A percentile compares a stretch with the other conserved stretches of the same genome.
Conservation (phyloP, 495 filamentous ascomycete genomes). For the Jackrogersella minutella region DNA sequence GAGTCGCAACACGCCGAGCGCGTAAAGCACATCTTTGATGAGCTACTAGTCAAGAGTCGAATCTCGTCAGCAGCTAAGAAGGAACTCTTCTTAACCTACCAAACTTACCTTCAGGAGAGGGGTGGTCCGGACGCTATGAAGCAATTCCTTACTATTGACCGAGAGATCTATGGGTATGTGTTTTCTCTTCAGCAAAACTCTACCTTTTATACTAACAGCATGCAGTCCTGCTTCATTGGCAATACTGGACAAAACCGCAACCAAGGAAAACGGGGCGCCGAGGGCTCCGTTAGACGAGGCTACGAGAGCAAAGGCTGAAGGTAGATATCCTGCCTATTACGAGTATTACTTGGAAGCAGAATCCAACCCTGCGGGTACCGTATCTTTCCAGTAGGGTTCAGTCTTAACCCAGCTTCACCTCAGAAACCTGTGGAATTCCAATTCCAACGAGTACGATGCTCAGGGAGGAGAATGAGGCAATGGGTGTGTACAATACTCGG, state of each 20-base stretch:
- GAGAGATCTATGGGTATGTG: constrained; percentile 82
- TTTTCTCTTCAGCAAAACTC: background rate
- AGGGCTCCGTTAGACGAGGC: constrained; percentile 69
- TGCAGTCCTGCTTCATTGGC: constrained; percentile 60
- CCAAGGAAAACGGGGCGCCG: constrained; percentile 68
- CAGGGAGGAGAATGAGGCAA: background rate
- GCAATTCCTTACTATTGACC: constrained; percentile 84
- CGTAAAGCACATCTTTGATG: constrained; percentile 81
- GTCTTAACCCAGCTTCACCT: background rate
- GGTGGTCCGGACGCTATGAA: constrained; percentile 85
- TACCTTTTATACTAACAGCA: constrained; percentile 23
- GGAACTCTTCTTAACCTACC: constrained; percentile 80
- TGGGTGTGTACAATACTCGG: constrained; percentile 27
- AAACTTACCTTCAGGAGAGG: constrained; percentile 83
- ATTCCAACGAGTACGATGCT: background rate
- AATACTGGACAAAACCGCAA: constrained; percentile 54
- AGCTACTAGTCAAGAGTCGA: constrained; percentile 77
- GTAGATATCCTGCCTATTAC: constrained; percentile 70
- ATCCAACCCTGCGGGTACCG: constrained; percentile 51
- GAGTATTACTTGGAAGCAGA: constrained; percentile 65
- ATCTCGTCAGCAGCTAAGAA: constrained; percentile 72
- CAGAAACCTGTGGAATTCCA: background rate
- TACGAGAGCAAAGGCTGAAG: constrained; percentile 67
- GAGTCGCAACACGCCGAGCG: constrained; percentile 73
- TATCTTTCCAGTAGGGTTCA: constrained; percentile 50